Evolutionary conservation across 2,329 filamentous ascomycete species (phyloP).

Genomic region (Fusarium sulawesiense): DNA sequence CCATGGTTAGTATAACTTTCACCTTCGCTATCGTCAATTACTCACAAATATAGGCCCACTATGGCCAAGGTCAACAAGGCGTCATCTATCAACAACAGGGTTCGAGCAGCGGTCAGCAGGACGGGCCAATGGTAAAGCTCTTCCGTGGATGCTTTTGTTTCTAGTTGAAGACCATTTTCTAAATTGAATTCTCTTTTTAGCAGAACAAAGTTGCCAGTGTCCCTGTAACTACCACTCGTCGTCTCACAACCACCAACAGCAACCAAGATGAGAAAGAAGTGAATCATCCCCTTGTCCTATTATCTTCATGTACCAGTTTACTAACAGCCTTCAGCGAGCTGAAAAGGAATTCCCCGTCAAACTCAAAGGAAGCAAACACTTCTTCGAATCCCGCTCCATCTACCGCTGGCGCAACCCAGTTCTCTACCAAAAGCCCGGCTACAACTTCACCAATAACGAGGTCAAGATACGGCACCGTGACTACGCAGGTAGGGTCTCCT

Average conservation of each 20-base stretch:
- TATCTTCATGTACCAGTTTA: conserved; percentile 1
- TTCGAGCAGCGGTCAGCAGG: conserved; percentile 37
- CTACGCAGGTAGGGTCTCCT: conserved; percentile 39
- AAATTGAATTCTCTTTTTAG: conserved; percentile 43
- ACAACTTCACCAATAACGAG: conserved; percentile 31
- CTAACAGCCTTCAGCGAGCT: conserved; percentile 21
- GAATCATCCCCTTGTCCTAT: conserved; percentile 3
- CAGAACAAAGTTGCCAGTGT: conserved; percentile 35
- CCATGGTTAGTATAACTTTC: conserved; percentile 19
- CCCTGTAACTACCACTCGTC: conserved; percentile 30
- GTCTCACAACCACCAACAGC: conserved; percentile 16
- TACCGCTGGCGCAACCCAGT: conserved; percentile 40
- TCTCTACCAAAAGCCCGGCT: conserved; percentile 42
- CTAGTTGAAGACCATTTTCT: conserved; percentile 25
- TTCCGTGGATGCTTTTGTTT: conserved; percentile 46
- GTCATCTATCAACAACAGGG: conserved; percentile 40
- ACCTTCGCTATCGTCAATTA: too few species aligned
- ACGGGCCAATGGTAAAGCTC: conserved; percentile 46
- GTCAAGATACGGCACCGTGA: conserved; percentile 39
- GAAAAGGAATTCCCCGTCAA: conserved; percentile 45
- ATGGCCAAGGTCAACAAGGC: conserved; percentile 39
- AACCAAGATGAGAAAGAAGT: conserved; percentile 33
- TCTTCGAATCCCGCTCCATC: conserved; percentile 36
- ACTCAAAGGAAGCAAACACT: conserved; percentile 41
- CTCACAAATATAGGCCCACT: conserved; percentile 33